These are phyloP conservation scores for Podospora conica DNA, from an alignment of 495 filamentous ascomycete species.

Conservation along the genomic window DNA sequence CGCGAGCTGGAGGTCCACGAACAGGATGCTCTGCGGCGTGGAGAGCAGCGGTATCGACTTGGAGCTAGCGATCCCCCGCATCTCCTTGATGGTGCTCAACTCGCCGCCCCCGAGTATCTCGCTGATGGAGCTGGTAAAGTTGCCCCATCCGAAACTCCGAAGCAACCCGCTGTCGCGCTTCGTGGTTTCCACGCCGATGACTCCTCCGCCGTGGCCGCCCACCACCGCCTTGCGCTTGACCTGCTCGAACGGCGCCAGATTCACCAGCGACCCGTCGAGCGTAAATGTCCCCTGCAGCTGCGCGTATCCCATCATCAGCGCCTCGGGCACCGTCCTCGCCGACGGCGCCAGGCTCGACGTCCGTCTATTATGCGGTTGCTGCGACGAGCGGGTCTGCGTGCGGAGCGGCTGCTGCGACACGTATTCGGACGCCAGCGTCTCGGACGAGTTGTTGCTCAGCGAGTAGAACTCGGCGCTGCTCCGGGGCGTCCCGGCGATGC, in stretches of 20 bases:
- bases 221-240: constrained; percentile 91
- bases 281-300: constrained; percentile 91
- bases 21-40: constrained; percentile 94
- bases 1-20: constrained; percentile 81
- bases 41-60: constrained; percentile 83
- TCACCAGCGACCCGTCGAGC: constrained; percentile 83
- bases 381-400: constrained; percentile 34
- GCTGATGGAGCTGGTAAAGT: constrained; percentile 79
- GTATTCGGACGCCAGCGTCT: constrained; percentile 91
- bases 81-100: constrained; percentile 86
- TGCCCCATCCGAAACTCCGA: constrained; percentile 80
- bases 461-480: constrained; percentile 95
- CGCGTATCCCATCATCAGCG: constrained; percentile 95
- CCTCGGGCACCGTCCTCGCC: constrained; percentile 50
- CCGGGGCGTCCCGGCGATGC: constrained; percentile 61
- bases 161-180: constrained; percentile 77
- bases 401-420: constrained; percentile 53
- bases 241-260: constrained; percentile 85
- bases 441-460: constrained; percentile 84
- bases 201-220: constrained; percentile 77
- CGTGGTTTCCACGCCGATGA: constrained; percentile 68
- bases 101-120: constrained; percentile 80
- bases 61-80: constrained; percentile 74
- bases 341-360: constrained; percentile 51
- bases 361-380: constrained; percentile 51